phyloP scores from a whole-genome alignment of 2,329 filamentous ascomycete genomes.

The Lasiodiplodia hormozganensis region DNA sequence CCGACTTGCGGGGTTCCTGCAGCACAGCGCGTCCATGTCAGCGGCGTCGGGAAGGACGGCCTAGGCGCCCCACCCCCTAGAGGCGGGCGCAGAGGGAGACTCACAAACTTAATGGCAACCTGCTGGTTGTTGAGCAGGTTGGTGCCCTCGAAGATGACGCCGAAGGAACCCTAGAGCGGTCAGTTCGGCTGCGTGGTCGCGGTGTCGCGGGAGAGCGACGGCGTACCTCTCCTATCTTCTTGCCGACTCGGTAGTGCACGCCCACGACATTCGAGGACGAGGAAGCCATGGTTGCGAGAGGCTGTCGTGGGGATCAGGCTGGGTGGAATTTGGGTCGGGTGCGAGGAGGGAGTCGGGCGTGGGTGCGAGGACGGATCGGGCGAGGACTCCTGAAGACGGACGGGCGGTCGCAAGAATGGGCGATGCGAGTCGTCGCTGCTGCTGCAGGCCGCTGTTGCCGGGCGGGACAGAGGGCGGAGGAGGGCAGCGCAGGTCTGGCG shows the following conservation, averaged over 20 bases:
- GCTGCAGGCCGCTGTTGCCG: constrained; percentile 18
- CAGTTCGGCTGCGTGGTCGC: constrained; percentile 4
- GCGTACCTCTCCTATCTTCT: constrained; percentile 87
- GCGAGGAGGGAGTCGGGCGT: constrained; percentile 6
- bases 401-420: constrained; percentile 19
- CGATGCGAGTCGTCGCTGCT: constrained; percentile 24
- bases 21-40: constrained; percentile 13
- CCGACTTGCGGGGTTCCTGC: constrained; percentile 98
- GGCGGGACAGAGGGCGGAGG: constrained; percentile 6
- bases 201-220: constrained; percentile 5
- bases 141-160: constrained; percentile 98
- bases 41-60: constrained; percentile 10
- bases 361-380: constrained; percentile 17
- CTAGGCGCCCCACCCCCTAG: constrained; percentile 16
- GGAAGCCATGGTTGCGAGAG: constrained; percentile 69
- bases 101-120: constrained; percentile 98
- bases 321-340: background rate
- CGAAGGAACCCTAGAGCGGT: constrained; percentile 75
- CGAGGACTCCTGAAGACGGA: constrained; percentile 26
- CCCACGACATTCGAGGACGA: constrained; percentile 97
- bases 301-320: constrained; percentile 16
- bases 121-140: constrained; percentile 99
- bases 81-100: constrained; percentile 47
- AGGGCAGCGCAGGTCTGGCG: constrained; percentile 19
- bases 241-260: constrained; percentile 97